phyloP scores from a whole-genome alignment of 1,139 yeast species.

The Nadsonia starkeyi-henricii region DNA sequence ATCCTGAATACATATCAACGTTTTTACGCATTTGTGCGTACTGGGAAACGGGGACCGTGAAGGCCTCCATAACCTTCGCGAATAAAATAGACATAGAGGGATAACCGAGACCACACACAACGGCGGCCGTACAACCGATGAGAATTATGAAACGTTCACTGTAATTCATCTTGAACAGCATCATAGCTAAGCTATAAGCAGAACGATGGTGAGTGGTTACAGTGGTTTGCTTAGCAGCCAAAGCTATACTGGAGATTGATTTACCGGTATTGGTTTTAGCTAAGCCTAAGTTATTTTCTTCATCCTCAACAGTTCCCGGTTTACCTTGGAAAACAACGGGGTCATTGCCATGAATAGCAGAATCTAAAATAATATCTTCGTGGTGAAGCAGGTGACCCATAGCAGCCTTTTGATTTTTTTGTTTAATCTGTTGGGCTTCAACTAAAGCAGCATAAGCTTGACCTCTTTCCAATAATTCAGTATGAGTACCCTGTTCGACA shows the following conservation, averaged over 20 bases:
- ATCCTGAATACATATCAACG: conserved; percentile 24
- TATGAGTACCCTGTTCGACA: conserved; percentile 31
- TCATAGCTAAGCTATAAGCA: conserved; percentile 1
- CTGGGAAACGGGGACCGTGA: conserved; percentile 23
- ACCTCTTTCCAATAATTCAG: conserved; percentile 20
- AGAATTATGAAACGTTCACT: conserved; percentile 17
- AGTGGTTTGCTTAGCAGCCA: background rate
- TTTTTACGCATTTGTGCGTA: conserved; percentile 23
- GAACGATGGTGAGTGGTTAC: background rate
- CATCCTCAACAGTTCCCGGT: background rate
- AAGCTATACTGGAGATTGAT: background rate
- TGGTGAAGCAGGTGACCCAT: too few relatives aligned
- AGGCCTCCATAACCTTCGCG: conserved; percentile 25
- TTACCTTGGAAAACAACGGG: too few relatives aligned
- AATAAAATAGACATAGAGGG: conserved; percentile 27
- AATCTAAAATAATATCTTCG: background rate
- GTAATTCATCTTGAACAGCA: conserved; percentile 16
- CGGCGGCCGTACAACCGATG: conserved; percentile 22
- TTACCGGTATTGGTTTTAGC: background rate
- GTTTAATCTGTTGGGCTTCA: conserved; percentile 20
- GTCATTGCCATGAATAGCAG: too few relatives aligned
- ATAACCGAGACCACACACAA: conserved; percentile 27
- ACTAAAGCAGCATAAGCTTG: conserved; percentile 26
- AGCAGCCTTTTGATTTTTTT: background rate
- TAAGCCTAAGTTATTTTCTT: conserved; percentile 1